Conservation (phyloP, 345 rosid genomes). For the Arabidopsis arenosa region DNA sequence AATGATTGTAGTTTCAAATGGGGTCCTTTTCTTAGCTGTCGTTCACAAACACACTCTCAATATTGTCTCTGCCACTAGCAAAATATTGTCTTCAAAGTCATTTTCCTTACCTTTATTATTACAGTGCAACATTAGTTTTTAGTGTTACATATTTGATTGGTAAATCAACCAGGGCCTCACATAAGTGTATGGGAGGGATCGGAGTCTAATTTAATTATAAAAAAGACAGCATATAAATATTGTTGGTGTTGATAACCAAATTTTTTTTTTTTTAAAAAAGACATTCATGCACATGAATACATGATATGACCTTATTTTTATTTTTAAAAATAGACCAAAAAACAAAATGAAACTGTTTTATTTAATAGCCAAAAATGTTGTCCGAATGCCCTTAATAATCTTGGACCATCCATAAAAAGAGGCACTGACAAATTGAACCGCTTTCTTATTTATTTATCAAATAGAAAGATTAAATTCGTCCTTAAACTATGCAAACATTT, state of each 20-base stretch:
- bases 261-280: too few species aligned
- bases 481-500: neutral
- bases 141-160: neutral
- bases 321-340: neutral
- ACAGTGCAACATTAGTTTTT: neutral
- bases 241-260: neutral
- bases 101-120: conserved; percentile 32
- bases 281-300: neutral
- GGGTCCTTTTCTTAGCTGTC: conserved; percentile 43
- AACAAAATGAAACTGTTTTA: too few species aligned
- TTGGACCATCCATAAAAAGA: neutral
- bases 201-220: too few species aligned
- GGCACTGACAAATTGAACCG: neutral
- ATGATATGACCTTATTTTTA: too few species aligned
- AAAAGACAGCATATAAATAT: neutral
- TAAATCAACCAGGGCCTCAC: conserved; percentile 8
- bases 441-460: neutral
- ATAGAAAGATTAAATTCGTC: neutral
- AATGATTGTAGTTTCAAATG: conserved; percentile 31
- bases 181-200: neutral
- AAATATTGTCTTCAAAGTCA: conserved; percentile 13
- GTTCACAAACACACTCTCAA: conserved; percentile 28
- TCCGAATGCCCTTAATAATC: neutral
- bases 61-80: conserved; percentile 35
- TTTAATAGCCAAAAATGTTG: neutral